These are phyloP conservation scores for Irpex rosettiformis DNA, from an alignment of 1,284 basidiomycete genomes.

Conservation along the genomic window DNA sequence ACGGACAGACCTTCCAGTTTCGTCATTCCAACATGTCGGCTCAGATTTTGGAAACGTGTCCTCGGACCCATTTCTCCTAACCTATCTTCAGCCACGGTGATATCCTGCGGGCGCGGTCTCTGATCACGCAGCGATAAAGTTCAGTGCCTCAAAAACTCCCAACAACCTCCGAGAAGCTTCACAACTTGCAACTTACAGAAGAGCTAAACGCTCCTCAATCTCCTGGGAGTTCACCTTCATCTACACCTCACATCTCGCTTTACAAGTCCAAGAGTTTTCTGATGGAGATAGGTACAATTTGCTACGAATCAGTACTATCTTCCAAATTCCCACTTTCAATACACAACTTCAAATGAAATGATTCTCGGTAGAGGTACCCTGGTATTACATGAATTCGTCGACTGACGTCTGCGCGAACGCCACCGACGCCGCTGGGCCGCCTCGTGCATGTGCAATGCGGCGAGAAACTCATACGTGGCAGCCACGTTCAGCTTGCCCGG, in stretches of 20 bases:
- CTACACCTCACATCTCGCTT: background rate
- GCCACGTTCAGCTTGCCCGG: too few species aligned
- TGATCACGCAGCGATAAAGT: constrained; percentile 1
- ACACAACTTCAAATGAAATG: too few species aligned
- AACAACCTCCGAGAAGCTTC: constrained; percentile 1
- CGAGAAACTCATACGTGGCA: background rate
- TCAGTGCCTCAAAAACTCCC: background rate
- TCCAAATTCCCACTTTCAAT: background rate
- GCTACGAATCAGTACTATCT: background rate
- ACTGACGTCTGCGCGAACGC: background rate
- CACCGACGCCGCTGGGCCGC: background rate
- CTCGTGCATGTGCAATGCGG: background rate
- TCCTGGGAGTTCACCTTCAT: background rate
- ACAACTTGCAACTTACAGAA: background rate
- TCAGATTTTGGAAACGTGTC: background rate
- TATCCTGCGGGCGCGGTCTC: background rate
- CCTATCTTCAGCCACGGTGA: constrained; percentile 1
- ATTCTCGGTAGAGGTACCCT: background rate
- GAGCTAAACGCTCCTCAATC: background rate
- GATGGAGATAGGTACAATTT: background rate
- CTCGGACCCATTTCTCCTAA: constrained; percentile 3
- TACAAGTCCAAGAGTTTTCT: background rate
- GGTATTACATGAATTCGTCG: background rate
- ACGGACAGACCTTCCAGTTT: background rate
- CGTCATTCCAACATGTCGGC: background rate